These are phyloP conservation scores for Manihot esculenta DNA, from an alignment of 441 rosid species.

Conservation along the genomic window DNA sequence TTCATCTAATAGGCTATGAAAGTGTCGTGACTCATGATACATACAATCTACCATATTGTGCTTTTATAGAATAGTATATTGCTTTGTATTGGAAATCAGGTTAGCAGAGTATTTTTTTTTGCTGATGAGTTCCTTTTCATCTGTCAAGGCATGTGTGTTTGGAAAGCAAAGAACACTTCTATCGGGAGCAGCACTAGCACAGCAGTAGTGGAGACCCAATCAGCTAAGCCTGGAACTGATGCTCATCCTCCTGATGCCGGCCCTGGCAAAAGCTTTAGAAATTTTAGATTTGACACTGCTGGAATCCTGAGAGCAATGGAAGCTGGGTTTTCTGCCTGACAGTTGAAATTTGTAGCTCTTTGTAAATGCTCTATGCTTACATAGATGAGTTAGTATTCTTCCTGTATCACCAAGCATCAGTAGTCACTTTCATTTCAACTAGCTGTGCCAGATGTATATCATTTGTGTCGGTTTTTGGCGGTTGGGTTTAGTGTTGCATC, in stretches of 20 bases:
- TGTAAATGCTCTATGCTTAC: slow-evolving; percentile 28
- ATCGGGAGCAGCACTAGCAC: slow-evolving; percentile 35
- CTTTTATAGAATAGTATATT: background rate
- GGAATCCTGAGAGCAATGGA: slow-evolving; percentile 71
- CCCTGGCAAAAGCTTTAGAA: slow-evolving; percentile 64
- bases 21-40: background rate
- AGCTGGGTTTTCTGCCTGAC: slow-evolving; percentile 55
- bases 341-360: slow-evolving; percentile 1
- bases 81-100: background rate
- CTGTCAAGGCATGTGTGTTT: slow-evolving; percentile 52
- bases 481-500: slow-evolving; percentile 39
- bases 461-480: slow-evolving; percentile 28
- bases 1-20: background rate
- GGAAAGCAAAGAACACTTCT: slow-evolving; percentile 66
- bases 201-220: slow-evolving; percentile 44
- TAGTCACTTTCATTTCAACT: slow-evolving; percentile 9
- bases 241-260: slow-evolving; percentile 49
- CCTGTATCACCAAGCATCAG: slow-evolving; percentile 22
- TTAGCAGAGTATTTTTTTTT: background rate
- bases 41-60: background rate
- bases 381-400: slow-evolving; percentile 31
- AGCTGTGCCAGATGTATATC: slow-evolving; percentile 34
- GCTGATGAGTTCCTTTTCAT: background rate
- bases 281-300: slow-evolving; percentile 59
- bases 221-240: slow-evolving; percentile 38